phyloP scores from a whole-genome alignment of 2,329 filamentous ascomycete genomes.

The Phialocephala sp. region DNA sequence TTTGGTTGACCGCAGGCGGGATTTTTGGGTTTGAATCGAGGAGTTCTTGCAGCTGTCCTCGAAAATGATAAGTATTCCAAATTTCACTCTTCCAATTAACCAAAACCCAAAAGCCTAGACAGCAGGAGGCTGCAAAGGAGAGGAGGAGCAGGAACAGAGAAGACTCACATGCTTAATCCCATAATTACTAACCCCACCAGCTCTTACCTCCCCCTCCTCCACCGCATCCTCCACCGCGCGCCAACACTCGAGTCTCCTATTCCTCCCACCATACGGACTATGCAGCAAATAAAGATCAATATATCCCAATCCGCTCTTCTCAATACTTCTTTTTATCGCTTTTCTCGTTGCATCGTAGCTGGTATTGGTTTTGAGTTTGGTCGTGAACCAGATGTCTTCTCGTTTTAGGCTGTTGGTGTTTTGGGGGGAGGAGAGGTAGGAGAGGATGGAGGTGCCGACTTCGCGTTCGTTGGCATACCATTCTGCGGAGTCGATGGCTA shows the following conservation, averaged over 20 bases:
- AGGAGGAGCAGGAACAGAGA: not conserved
- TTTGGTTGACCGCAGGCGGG: slow-evolving; percentile 76
- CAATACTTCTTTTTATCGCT: slow-evolving; percentile 69
- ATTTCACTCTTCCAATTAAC: not conserved
- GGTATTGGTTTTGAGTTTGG: slow-evolving; percentile 70
- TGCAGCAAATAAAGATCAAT: slow-evolving; percentile 83
- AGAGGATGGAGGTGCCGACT: slow-evolving; percentile 67
- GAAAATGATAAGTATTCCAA: not conserved
- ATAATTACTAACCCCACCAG: slow-evolving; percentile 79
- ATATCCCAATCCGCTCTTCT: slow-evolving; percentile 71
- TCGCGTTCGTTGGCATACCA: slow-evolving; percentile 73
- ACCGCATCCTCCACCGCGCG: slow-evolving; percentile 78
- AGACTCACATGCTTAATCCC: slow-evolving; percentile 71
- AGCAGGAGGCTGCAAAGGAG: too few relatives aligned
- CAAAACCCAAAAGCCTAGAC: not conserved
- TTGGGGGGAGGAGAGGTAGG: slow-evolving; percentile 54
- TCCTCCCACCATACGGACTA: slow-evolving; percentile 75
- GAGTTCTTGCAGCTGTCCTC: slow-evolving; percentile 38
- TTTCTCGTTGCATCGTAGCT: slow-evolving; percentile 70
- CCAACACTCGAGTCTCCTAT: slow-evolving; percentile 75
- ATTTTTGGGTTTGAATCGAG: slow-evolving; percentile 53
- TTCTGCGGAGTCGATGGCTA: slow-evolving; percentile 58
- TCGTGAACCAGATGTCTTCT: slow-evolving; percentile 79
- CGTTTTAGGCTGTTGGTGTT: slow-evolving; percentile 61
- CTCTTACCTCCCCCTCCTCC: slow-evolving; percentile 70